Evolutionary conservation across 768 basidiomycete genomes (phyloP).

Genomic region (Astraeus odoratus): DNA sequence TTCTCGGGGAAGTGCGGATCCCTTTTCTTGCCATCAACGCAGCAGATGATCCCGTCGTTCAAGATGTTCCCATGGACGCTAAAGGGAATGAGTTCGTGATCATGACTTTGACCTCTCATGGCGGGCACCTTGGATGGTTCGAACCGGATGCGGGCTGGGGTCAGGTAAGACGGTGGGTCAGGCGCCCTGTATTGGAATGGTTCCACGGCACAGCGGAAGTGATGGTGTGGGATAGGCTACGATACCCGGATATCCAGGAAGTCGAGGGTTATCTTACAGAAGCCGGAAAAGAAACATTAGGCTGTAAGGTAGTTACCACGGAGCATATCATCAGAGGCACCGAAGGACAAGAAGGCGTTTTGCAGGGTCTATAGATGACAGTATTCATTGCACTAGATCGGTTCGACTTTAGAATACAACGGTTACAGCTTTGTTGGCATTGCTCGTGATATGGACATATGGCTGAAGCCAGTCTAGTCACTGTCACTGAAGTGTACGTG

Average conservation of each 20-base stretch:
- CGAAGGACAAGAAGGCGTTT: slow-evolving; percentile 45
- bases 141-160: slow-evolving; percentile 36
- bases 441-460: slow-evolving; percentile 3
- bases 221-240: slow-evolving; percentile 31
- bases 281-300: slow-evolving; percentile 47
- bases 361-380: slow-evolving; percentile 62
- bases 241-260: slow-evolving; percentile 34
- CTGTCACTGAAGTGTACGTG: slow-evolving; percentile 79
- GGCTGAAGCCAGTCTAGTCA: slow-evolving; percentile 41
- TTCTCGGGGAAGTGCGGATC: slow-evolving; percentile 52
- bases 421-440: slow-evolving; percentile 3
- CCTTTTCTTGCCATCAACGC: slow-evolving; percentile 75
- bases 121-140: slow-evolving; percentile 85
- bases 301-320: slow-evolving; percentile 51
- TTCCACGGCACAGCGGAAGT: slow-evolving; percentile 50
- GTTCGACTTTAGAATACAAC: not conserved
- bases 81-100: slow-evolving; percentile 48
- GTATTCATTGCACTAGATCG: no score
- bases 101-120: slow-evolving; percentile 54
- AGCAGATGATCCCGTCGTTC: slow-evolving; percentile 71
- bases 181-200: slow-evolving; percentile 70
- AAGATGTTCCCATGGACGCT: slow-evolving; percentile 50
- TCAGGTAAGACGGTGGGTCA: slow-evolving; percentile 50
- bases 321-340: slow-evolving; percentile 48
- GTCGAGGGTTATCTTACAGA: slow-evolving; percentile 58